Evolutionary conservation across 768 basidiomycete species (phyloP).

Genomic region (Asterophora lycoperdoides): DNA sequence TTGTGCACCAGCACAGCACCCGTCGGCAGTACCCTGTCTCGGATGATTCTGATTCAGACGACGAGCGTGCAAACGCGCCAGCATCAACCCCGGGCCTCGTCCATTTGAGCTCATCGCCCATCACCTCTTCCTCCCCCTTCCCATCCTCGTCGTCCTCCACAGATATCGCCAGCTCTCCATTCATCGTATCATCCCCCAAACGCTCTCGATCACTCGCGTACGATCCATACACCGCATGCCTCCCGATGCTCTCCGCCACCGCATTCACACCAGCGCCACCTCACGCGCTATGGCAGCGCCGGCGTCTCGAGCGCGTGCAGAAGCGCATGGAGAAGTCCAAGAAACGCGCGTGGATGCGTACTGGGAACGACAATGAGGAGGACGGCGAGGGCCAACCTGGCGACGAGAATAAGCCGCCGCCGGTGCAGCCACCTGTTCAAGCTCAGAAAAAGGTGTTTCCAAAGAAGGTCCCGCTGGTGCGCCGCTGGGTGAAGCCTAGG

Average conservation of each 20-base stretch:
- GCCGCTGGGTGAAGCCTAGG: conserved; percentile 8
- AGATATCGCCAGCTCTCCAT: conserved; percentile 3
- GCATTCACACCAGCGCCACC: conserved; percentile 31
- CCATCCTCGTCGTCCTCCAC: conserved; percentile 9
- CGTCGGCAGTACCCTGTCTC: conserved; percentile 15
- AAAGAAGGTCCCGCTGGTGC: background rate
- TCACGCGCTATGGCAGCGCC: conserved; percentile 27
- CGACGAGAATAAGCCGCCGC: conserved; percentile 1
- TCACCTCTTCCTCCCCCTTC: conserved; percentile 8
- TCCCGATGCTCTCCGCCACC: conserved; percentile 8
- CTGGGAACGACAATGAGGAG: conserved; percentile 26
- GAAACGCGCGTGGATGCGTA: conserved; percentile 28
- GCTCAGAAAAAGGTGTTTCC: background rate
- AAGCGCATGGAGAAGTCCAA: conserved; percentile 32
- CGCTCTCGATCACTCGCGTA: conserved; percentile 3
- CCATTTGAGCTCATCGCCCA: conserved; percentile 8
- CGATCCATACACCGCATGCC: conserved; percentile 15
- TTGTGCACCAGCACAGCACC: conserved; percentile 12
- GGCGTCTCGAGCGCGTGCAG: conserved; percentile 28
- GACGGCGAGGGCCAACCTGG: conserved; percentile 16
- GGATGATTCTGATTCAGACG: conserved; percentile 10
- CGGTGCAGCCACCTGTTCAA: background rate
- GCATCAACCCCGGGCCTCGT: conserved; percentile 10
- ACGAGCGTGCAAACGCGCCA: conserved; percentile 1
- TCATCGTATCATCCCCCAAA: background rate